Percentiles rank a stretch among this genome's conserved stretches.
phyloP scores from a whole-genome alignment of 2,329 filamentous ascomycete species.

The Fusarium nurragi region DNA sequence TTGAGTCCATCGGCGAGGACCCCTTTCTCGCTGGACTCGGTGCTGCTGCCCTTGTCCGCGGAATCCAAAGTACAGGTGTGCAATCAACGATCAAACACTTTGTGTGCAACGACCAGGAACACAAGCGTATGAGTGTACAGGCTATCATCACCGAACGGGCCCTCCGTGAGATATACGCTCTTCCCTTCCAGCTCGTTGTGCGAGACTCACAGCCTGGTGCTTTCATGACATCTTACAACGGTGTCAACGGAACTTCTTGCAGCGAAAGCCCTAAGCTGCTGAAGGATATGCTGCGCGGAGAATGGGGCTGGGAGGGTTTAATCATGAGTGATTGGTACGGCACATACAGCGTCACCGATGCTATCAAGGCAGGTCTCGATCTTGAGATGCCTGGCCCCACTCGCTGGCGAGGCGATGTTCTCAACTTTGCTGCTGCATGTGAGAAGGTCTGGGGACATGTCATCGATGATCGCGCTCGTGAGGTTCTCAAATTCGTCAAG shows the following conservation, averaged over 20 bases:
- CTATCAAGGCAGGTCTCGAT: constrained; percentile 62
- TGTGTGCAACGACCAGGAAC: constrained; percentile 70
- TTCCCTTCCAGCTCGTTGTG: constrained; percentile 67
- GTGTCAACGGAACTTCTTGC: constrained; percentile 65
- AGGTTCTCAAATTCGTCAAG: constrained; percentile 69
- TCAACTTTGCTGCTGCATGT: constrained; percentile 62
- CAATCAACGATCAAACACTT: constrained; percentile 69
- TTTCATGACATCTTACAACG: constrained; percentile 69
- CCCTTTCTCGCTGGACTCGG: constrained; percentile 65
- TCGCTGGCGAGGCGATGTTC: constrained; percentile 59
- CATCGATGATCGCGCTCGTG: constrained; percentile 66
- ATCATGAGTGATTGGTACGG: constrained; percentile 70
- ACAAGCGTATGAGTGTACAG: constrained; percentile 65
- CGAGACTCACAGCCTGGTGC: constrained; percentile 61
- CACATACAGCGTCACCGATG: constrained; percentile 63
- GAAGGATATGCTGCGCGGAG: constrained; percentile 60
- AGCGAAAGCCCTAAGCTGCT: constrained; percentile 63
- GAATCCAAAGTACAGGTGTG: constrained; percentile 66
- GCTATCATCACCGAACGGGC: constrained; percentile 65
- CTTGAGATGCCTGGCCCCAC: constrained; percentile 69
- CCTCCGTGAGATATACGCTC: constrained; percentile 66
- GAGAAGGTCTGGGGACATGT: constrained; percentile 66
- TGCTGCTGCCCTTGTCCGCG: constrained; percentile 62
- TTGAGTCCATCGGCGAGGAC: constrained; percentile 68
- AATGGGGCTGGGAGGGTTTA: constrained; percentile 67